Evolutionary conservation across 1,139 yeast species (phyloP), one percentile per base, ranked within the genome.

Genomic region (Candida pseudoviswanathii): DNA sequence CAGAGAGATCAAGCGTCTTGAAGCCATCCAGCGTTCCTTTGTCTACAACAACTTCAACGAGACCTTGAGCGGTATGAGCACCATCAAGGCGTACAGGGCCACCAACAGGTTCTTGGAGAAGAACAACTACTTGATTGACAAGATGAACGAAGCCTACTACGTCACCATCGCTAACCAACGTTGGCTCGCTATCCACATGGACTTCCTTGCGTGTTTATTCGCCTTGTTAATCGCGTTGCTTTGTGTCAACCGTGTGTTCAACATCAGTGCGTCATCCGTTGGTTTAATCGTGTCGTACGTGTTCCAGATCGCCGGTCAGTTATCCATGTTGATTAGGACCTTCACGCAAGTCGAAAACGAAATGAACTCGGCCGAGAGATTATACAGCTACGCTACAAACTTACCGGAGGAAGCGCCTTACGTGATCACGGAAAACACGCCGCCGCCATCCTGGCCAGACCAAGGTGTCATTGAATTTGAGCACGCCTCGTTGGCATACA

Each of bases 321-420:
- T 83, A 52, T 75, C 82, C 2, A 64, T 80, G 65, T 67, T 81
- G 52, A 68, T 83, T 50, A 70, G 84, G 61, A 73, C 86, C 7
- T 68, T 74, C 53, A 88, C 96, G 1, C 87, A 85, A 60, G 80
- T 87, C 29, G 96, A 89, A 64, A 89, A 87, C 66, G 87, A 86
- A 63, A 80, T 89, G 90, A 89, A 87, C 61, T 83, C 95, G 8
- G 94, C 86, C 6, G 96, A 90, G 68, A 80, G 97, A 63, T 68
- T 91, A 53, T 77, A 82, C 55, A 80, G 85, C 50, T 89, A 89
- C 67, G 95, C 94, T 0, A 75, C 60, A 42, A 48, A 62, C 32
- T 61, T 75, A 46, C 77, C 75, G 1, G 70, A 70, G 54, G 80
- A 75, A 57, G 72, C 70, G 5, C 64, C 75, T 39, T 63, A 82